Evolutionary conservation across 139 green algal species (phyloP), one percentile per base, ranked within the genome.

Genomic region (Eudorina sp.): DNA sequence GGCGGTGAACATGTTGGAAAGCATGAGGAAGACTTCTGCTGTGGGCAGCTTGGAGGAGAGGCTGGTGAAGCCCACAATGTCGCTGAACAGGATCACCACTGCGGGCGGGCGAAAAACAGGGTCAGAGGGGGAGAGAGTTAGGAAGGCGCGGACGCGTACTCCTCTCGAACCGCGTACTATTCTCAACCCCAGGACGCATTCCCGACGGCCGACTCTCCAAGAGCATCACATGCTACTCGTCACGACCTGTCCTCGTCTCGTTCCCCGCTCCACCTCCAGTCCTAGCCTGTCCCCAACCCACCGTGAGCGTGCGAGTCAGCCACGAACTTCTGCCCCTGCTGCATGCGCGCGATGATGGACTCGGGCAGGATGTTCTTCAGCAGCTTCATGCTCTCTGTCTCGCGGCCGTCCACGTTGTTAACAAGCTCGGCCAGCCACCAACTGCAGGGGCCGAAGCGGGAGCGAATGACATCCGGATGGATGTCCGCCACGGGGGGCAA

Each of bases 331-430:
- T 91, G 72, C 0, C 92, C 88, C 45, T 88, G 77, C 83, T 93
- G 89, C 83, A 95, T 92, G 45, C 90, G 89, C 53, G 86, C 58
- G 55, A 95, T 94, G 90, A 95, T 93, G 72, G 40, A 74, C 73
- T 90, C 84, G 7, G 92, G 92, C 86, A 95, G 89, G 77, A 95
- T 95, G 81, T 90, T 91, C 86, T 93, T 90, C 27, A 95, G 84
- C 62, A 95, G 85, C 83, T 93, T 91, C 89, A 94, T 92, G 91
- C 53, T 78, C 86, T 89, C 90, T 36, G 69, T 89, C 80, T 84
- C 90, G 34, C 43, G 89, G 68, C 84, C 83, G 73, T 84, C 86
- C 86, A 89, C 81, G 73, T 91, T 91, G 58, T 91, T 90, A 41
- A 92, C 55, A 46, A 94, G 85, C 82, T 88, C 82, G 1, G 84